phyloP scores from a whole-genome alignment of 2,329 filamentous ascomycete species.

The Hymenotorrendiella dingleyae region DNA sequence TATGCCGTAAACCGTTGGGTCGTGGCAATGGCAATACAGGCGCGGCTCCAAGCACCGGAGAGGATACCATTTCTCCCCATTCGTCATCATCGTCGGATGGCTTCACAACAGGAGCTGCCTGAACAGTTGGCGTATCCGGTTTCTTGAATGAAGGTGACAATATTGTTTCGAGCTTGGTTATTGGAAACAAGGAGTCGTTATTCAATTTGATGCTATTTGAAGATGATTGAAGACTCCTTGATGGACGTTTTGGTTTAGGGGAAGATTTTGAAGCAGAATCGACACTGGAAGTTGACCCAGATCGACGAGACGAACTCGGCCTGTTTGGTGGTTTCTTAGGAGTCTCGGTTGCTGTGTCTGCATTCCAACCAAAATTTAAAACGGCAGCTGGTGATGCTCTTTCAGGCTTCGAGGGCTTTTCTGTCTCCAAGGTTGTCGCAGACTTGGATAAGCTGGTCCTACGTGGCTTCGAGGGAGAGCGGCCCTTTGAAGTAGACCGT shows the following conservation, averaged over 20 bases:
- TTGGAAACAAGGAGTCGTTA: neutral
- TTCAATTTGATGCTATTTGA: neutral
- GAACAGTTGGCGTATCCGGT: neutral
- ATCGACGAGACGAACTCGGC: neutral
- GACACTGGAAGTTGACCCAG: slow-evolving; percentile 1
- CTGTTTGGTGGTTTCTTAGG: neutral
- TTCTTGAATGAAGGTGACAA: slow-evolving; percentile 1
- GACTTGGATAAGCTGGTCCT: slow-evolving; percentile 19
- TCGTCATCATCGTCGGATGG: slow-evolving; percentile 29
- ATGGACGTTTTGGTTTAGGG: neutral
- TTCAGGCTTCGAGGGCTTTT: slow-evolving; percentile 5
- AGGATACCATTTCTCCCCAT: slow-evolving; percentile 35
- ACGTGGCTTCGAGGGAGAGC: slow-evolving; percentile 16
- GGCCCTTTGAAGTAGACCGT: slow-evolving; percentile 16
- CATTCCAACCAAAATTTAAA: slow-evolving; percentile 23
- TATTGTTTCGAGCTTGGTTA: slow-evolving; percentile 2
- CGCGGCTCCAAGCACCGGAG: slow-evolving; percentile 21
- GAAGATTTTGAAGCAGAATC: neutral
- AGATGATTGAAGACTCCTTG: slow-evolving; percentile 1
- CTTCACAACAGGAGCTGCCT: slow-evolving; percentile 2
- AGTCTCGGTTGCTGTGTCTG: slow-evolving; percentile 1
- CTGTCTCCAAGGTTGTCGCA: slow-evolving; percentile 3
- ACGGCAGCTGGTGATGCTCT: slow-evolving; percentile 5
- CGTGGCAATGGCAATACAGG: slow-evolving; percentile 6
- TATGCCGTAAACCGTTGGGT: slow-evolving; percentile 14